These are phyloP conservation scores for Helotiales sp. DNA, from an alignment of 2,329 filamentous ascomycete genomes.

Conservation along the genomic window DNA sequence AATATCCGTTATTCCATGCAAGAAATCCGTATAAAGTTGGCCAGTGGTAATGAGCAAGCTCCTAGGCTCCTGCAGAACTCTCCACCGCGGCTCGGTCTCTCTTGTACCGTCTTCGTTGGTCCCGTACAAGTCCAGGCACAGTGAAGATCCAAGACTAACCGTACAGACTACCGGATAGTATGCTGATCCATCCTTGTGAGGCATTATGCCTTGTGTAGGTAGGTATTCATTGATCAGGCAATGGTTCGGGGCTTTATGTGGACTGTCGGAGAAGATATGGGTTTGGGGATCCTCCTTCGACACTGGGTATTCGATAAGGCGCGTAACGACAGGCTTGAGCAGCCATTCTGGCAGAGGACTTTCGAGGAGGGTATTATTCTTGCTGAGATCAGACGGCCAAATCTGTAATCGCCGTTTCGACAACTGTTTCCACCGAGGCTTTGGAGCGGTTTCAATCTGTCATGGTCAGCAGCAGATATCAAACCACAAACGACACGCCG, in stretches of 20 bases:
- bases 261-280: constrained; percentile 65
- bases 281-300: constrained; percentile 33
- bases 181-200: constrained; percentile 89
- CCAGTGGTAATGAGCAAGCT: constrained; percentile 77
- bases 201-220: constrained; percentile 92
- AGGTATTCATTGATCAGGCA: constrained; percentile 93
- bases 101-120: constrained; percentile 66
- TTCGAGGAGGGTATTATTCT: constrained; percentile 78
- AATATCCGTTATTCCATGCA: constrained; percentile 76
- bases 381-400: constrained; percentile 82
- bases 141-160: constrained; percentile 77
- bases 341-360: constrained; percentile 79
- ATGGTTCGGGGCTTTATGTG: constrained; percentile 82
- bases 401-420: constrained; percentile 90
- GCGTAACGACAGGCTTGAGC: constrained; percentile 68
- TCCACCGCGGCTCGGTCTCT: constrained; percentile 55
- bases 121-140: constrained; percentile 78
- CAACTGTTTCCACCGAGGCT: constrained; percentile 83
- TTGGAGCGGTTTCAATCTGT: constrained; percentile 65
- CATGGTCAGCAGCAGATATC: constrained; percentile 15
- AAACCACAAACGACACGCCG: constrained; percentile 17
- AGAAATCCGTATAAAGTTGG: constrained; percentile 69
- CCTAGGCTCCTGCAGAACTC: constrained; percentile 81
- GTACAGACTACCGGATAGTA: constrained; percentile 91
- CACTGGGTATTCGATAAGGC: constrained; percentile 57